phyloP scores from a whole-genome alignment of 257 asterid genomes.

The Echium plantagineum region DNA sequence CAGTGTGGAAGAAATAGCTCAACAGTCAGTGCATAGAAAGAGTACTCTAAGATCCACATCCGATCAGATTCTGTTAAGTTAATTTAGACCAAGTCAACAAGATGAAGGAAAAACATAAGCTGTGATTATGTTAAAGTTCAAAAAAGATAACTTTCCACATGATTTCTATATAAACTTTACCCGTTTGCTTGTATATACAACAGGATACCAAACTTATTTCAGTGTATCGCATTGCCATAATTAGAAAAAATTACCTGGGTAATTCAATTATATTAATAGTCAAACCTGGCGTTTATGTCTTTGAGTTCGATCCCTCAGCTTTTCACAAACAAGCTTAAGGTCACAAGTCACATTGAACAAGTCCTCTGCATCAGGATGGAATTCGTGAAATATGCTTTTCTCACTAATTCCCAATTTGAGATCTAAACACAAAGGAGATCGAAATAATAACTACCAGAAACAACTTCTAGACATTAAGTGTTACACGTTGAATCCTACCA shows the following conservation, averaged over 20 bases:
- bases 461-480: too few relatives aligned
- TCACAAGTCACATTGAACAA: constrained; percentile 95
- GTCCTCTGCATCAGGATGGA: constrained; percentile 98
- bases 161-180: background rate
- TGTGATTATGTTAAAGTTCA: too few relatives aligned
- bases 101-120: too few relatives aligned
- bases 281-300: constrained; percentile 90
- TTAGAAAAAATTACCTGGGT: background rate
- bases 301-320: constrained; percentile 70
- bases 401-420: constrained; percentile 94
- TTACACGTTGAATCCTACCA: background rate
- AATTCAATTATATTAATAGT: background rate
- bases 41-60: background rate
- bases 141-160: too few relatives aligned
- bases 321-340: constrained; percentile 80
- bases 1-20: background rate
- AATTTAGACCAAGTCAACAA: too few relatives aligned
- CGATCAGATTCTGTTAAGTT: background rate
- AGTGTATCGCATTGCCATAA: background rate
- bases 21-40: background rate
- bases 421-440: constrained; percentile 30
- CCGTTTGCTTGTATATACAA: background rate
- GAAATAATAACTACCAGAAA: too few relatives aligned
- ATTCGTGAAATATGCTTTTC: constrained; percentile 88
- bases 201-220: background rate